phyloP scores from a whole-genome alignment of 495 filamentous ascomycete species.

The Penicillium subrubescens region DNA sequence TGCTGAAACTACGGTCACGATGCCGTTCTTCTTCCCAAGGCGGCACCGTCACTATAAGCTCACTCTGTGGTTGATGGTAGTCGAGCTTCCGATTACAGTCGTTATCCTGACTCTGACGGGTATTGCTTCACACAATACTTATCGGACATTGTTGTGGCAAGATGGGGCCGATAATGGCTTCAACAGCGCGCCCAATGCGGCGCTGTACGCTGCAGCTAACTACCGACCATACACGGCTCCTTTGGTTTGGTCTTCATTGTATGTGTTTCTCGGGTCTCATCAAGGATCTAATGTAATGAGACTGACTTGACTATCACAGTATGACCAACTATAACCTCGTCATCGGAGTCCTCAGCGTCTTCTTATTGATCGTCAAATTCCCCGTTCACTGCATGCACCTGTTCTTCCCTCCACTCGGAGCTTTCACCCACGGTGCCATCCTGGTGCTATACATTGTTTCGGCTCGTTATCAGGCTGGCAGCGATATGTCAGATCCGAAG shows the following conservation, averaged over 20 bases:
- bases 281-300: slow-evolving; percentile 15
- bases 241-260: slow-evolving; percentile 83
- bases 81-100: slow-evolving; percentile 71
- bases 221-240: slow-evolving; percentile 66
- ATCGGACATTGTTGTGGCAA: slow-evolving; percentile 77
- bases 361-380: slow-evolving; percentile 56
- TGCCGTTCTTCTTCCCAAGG: slow-evolving; percentile 45
- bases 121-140: slow-evolving; percentile 77
- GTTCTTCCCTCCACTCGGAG: slow-evolving; percentile 69
- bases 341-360: slow-evolving; percentile 68
- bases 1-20: slow-evolving; percentile 20
- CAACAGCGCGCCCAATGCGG: slow-evolving; percentile 76
- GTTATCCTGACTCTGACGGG: slow-evolving; percentile 76
- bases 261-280: slow-evolving; percentile 37
- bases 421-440: slow-evolving; percentile 59
- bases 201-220: slow-evolving; percentile 78
- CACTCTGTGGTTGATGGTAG: slow-evolving; percentile 64
- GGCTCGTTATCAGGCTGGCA: slow-evolving; percentile 72
- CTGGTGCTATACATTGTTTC: slow-evolving; percentile 66
- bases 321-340: slow-evolving; percentile 81
- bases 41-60: slow-evolving; percentile 67
- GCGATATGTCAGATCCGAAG: slow-evolving; percentile 74
- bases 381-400: slow-evolving; percentile 71
- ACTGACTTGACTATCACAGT: slow-evolving; percentile 43
- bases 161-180: slow-evolving; percentile 77